phyloP scores from a whole-genome alignment of 495 filamentous ascomycete genomes.

The Cercophora sp. region DNA sequence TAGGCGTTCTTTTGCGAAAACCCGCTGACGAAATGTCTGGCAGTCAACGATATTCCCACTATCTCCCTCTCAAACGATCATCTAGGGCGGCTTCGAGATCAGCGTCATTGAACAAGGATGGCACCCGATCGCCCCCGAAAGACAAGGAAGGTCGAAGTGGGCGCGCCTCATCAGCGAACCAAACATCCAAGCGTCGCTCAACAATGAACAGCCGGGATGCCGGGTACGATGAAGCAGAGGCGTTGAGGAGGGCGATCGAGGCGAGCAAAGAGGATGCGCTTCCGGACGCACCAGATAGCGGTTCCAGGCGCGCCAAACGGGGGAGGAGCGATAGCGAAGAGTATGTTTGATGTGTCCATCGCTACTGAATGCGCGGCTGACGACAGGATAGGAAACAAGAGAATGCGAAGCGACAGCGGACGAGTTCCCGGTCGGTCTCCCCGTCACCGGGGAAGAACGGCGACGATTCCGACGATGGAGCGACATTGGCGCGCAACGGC shows the following conservation, averaged over 20 bases:
- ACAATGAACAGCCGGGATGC: conserved; percentile 98
- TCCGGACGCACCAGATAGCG: conserved; percentile 44
- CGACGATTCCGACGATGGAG: conserved; percentile 71
- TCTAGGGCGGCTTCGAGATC: conserved; percentile 49
- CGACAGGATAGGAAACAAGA: conserved; percentile 41
- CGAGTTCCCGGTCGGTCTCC: conserved; percentile 66
- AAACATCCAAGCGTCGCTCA: conserved; percentile 75
- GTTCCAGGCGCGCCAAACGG: conserved; percentile 66
- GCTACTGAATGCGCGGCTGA: conserved; percentile 10
- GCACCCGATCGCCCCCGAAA: conserved; percentile 43
- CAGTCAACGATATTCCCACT: conserved; percentile 55
- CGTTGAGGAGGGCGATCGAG: conserved; percentile 83
- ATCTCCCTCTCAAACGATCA: conserved; percentile 49
- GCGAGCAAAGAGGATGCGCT: conserved; percentile 78
- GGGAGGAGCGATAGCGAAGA: conserved; percentile 89
- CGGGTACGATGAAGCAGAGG: conserved; percentile 92
- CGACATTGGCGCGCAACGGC: conserved; percentile 45
- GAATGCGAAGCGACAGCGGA: conserved; percentile 63
- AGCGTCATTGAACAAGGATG: conserved; percentile 56
- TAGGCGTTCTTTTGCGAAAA: conserved; percentile 7
- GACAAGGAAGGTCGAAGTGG: conserved; percentile 45
- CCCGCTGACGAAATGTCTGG: conserved; percentile 31
- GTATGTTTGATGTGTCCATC: conserved; percentile 49
- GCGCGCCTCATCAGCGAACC: conserved; percentile 42
- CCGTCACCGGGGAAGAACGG: conserved; percentile 42